Percentiles rank a stretch among this genome's conserved stretches.
Conservation (phyloP, 2,329 filamentous ascomycete genomes). For the Byssothecium circinans region DNA sequence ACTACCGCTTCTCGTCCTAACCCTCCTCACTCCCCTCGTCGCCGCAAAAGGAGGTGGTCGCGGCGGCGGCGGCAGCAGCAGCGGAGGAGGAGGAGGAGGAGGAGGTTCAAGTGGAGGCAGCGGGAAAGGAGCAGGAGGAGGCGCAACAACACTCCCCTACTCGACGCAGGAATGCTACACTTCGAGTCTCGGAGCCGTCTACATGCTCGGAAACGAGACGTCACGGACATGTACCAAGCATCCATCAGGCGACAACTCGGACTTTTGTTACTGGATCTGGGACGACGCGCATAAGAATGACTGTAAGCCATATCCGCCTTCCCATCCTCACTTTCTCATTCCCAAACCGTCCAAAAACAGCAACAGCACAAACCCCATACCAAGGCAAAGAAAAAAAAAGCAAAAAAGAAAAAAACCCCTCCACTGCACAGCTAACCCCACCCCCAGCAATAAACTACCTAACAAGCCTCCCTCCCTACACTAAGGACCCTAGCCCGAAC, state of each 20-base stretch:
- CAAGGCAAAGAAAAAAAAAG: too few species aligned
- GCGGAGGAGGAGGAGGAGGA: background rate
- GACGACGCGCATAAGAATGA: constrained; percentile 2
- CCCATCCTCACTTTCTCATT: background rate
- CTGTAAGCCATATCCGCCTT: constrained; percentile 1
- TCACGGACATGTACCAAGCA: background rate
- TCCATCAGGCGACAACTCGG: background rate
- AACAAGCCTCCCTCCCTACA: constrained; percentile 1
- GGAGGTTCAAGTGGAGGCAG: constrained; percentile 5
- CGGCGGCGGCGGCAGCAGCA: constrained; percentile 4
- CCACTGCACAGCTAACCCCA: too few species aligned
- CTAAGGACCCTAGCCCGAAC: background rate
- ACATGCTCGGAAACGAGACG: constrained; percentile 2
- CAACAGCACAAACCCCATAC: too few species aligned
- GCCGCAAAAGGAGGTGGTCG: constrained; percentile 3
- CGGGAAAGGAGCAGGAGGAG: background rate
- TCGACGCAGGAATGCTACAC: constrained; percentile 7
- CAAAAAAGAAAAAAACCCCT: too few species aligned
- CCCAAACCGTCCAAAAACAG: background rate
- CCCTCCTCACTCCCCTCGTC: constrained; percentile 1
- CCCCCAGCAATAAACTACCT: constrained; percentile 7
- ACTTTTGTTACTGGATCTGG: constrained; percentile 7
- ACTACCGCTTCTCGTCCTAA: too few species aligned
- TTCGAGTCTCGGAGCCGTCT: background rate
- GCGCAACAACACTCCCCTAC: background rate